phyloP scores from a whole-genome alignment of 345 rosid species.

The Murraya koenigii region DNA sequence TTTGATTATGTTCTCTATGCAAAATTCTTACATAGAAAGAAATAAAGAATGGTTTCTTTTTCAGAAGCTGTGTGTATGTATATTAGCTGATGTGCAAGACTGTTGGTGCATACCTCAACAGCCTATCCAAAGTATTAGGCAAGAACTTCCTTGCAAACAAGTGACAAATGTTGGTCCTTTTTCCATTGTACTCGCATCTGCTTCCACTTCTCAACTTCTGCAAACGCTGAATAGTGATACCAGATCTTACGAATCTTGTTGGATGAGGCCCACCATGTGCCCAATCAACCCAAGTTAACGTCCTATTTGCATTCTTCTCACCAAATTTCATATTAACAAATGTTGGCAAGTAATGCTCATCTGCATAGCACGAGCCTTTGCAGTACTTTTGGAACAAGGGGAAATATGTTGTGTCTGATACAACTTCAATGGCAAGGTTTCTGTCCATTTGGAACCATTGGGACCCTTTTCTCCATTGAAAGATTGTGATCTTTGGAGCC shows the following conservation, averaged over 20 bases:
- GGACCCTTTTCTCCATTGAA: conserved; percentile 83
- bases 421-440: conserved; percentile 49
- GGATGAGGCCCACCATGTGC: conserved; percentile 79
- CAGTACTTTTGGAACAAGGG: conserved; percentile 57
- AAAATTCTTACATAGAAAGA: neutral
- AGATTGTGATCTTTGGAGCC: conserved; percentile 48
- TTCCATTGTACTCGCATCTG: conserved; percentile 55
- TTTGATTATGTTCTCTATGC: neutral
- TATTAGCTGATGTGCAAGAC: conserved; percentile 36
- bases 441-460: conserved; percentile 86
- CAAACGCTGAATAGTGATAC: conserved; percentile 53
- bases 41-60: neutral
- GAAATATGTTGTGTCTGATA: conserved; percentile 57
- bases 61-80: neutral
- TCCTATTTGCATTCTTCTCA: conserved; percentile 55
- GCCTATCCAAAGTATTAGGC: conserved; percentile 51
- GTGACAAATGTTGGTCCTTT: conserved; percentile 46
- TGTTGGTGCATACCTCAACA: conserved; percentile 56
- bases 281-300: conserved; percentile 87
- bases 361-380: conserved; percentile 53
- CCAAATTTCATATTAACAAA: conserved; percentile 37
- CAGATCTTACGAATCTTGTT: conserved; percentile 33
- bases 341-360: conserved; percentile 85
- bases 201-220: conserved; percentile 47
- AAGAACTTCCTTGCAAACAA: conserved; percentile 82